Evolutionary conservation across 305 asterid genomes (phyloP).

Genomic region (Solanum hybrid): DNA sequence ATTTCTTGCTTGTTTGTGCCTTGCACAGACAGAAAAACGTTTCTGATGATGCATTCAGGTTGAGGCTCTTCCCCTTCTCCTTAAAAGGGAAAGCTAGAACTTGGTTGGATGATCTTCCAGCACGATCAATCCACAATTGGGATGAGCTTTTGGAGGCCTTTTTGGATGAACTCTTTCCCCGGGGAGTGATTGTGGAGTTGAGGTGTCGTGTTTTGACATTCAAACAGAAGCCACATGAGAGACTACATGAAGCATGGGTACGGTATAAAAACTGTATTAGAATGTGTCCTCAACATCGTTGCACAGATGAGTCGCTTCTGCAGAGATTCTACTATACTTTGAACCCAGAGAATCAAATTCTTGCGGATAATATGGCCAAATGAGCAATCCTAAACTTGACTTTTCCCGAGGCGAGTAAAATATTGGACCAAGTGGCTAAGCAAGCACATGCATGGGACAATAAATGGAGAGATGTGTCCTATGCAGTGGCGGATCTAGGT

Average conservation of each 20-base stretch:
- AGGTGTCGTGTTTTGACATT: neutral
- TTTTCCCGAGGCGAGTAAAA: neutral
- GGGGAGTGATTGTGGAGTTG: neutral
- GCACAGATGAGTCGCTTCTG: neutral
- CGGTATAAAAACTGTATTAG: neutral
- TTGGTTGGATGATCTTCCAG: neutral
- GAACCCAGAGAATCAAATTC: neutral
- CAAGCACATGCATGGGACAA: neutral
- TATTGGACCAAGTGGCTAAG: neutral
- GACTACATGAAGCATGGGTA: neutral
- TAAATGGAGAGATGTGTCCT: neutral
- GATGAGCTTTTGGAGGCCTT: neutral
- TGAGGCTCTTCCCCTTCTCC: neutral
- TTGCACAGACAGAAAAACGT: neutral
- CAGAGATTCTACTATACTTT: neutral
- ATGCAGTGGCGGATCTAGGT: neutral
- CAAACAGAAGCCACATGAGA: neutral
- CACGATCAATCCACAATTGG: neutral
- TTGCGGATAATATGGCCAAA: neutral
- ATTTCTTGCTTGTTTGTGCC: neutral
- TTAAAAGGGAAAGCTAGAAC: neutral
- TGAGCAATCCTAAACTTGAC: neutral
- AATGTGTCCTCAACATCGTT: neutral
- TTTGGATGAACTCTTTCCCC: neutral
- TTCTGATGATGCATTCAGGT: neutral